Base-by-base conservation (phyloP, 495 filamentous ascomycete genomes). In the Aspergillus sclerotiicarbonarius region DNA sequence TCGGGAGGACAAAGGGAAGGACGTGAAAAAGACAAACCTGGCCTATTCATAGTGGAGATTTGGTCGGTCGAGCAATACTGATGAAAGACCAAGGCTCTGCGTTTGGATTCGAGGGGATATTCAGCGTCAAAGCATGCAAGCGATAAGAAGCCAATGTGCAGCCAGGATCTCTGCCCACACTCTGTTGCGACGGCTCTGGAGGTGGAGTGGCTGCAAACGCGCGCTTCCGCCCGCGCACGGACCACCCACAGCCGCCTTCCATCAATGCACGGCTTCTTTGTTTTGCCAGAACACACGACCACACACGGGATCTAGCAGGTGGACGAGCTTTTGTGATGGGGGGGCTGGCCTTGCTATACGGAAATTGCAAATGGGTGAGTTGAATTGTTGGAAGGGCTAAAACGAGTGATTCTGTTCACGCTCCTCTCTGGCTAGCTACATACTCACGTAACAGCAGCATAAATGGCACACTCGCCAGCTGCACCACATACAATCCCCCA, bases 161-260 rank as follows among this genome's bases (percentile, higher is more conserved):
- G 48, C 62, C 62, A 67, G 59, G 61, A 58, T 59, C 63, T 71
- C 67, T 64, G 62, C 63, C 59, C 63, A 64, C 67, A 68, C 63
- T 67, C 61, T 64, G 55, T 74, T 74, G 68, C 72, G 72, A 67
- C 70, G 62, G 61, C 52, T 37, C 52, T 69, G 70, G 66, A 71
- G 66, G 68, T 69, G 70, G 73, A 74, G 70, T 60, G 65, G 62
- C 67, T 65, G 63, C 69, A 74, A 58, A 53, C 74, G 74, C 74
- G 74, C 74, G 74, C 67, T 63, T 73, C 43, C 43, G 20, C 19
- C 16, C 50, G 44, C 65, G 70, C 69, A 73, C 67, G 59, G 65
- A 60, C 65, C 65, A 62, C 9, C 20, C 35, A 20, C 37, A 51
- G 45, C 52, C 47, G 47, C 52, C 47, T 47, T 16, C 20, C 15